These are phyloP conservation scores for Rhynchosporium graminicola DNA, from an alignment of 2,329 filamentous ascomycete genomes.

Conservation along the genomic window DNA sequence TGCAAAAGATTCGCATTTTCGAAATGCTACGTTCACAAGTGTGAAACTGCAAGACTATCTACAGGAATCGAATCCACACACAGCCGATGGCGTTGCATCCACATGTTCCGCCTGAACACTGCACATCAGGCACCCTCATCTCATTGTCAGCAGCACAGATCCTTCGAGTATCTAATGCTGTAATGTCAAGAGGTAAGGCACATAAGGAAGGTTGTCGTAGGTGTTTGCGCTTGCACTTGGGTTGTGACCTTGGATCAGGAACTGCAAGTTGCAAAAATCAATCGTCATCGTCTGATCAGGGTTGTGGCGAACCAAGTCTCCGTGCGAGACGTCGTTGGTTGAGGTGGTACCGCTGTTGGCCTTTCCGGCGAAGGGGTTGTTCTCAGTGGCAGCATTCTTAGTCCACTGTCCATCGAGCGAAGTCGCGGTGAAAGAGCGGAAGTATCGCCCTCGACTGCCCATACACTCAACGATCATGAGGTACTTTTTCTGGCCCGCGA, in stretches of 20 bases:
- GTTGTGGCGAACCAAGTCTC: constrained; percentile 58
- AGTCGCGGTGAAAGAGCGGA: constrained; percentile 65
- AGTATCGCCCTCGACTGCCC: constrained; percentile 59
- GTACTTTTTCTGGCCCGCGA: constrained; percentile 56
- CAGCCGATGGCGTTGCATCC: neutral
- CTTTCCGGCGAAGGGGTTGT: constrained; percentile 65
- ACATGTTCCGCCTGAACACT: too few species aligned
- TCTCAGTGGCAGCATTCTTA: constrained; percentile 55
- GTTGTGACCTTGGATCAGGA: constrained; percentile 63
- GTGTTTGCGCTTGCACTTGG: constrained; percentile 37
- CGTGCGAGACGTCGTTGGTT: constrained; percentile 69
- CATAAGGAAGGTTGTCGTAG: constrained; percentile 57
- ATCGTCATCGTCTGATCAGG: constrained; percentile 63
- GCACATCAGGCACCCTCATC: too few species aligned
- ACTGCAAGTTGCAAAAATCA: constrained; percentile 63
- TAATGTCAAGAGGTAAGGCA: constrained; percentile 56
- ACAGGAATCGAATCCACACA: neutral
- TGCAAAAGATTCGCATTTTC: too few species aligned
- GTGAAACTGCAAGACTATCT: neutral
- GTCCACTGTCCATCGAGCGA: constrained; percentile 60
- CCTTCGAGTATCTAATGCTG: constrained; percentile 11
- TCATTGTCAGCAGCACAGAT: too few species aligned
- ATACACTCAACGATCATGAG: constrained; percentile 69
- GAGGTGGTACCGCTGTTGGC: constrained; percentile 64
- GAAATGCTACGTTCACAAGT: neutral